Evolutionary conservation across 306 rosid genomes (phyloP).

Genomic region (Casuarina cunninghamiana): DNA sequence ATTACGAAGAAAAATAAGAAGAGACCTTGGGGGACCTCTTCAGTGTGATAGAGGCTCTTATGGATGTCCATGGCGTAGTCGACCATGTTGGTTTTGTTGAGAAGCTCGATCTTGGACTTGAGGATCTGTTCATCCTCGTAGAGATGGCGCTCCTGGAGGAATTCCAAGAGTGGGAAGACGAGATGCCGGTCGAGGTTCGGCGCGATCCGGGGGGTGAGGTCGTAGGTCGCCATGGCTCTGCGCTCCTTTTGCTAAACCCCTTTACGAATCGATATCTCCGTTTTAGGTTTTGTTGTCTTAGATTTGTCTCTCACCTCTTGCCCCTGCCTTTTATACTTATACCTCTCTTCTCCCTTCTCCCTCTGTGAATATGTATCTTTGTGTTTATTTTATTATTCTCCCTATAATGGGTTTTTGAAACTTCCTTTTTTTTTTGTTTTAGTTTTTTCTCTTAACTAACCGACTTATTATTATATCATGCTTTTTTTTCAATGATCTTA

Average conservation of each 20-base stretch:
- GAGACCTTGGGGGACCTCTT: slow-evolving; percentile 75
- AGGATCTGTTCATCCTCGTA: slow-evolving; percentile 79
- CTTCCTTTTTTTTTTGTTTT: too few relatives aligned
- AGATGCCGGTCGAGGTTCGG: slow-evolving; percentile 84
- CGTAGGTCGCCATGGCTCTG: slow-evolving; percentile 69
- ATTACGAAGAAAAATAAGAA: not conserved
- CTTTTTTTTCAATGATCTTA: too few relatives aligned
- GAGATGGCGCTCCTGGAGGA: slow-evolving; percentile 75
- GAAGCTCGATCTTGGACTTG: slow-evolving; percentile 83
- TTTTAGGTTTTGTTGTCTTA: not conserved
- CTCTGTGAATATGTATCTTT: too few relatives aligned
- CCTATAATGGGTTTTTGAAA: too few relatives aligned
- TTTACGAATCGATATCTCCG: not conserved
- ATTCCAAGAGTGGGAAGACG: slow-evolving; percentile 84
- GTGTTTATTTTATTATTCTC: too few relatives aligned
- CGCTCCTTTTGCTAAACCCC: not conserved
- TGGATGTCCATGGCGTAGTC: slow-evolving; percentile 95
- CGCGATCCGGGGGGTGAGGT: slow-evolving; percentile 80
- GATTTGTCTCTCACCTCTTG: not conserved
- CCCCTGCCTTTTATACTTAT: not conserved
- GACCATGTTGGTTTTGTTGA: slow-evolving; percentile 92
- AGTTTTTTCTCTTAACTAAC: too few relatives aligned
- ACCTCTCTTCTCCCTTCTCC: not conserved
- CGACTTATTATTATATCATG: too few relatives aligned
- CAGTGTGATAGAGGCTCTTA: slow-evolving; percentile 82